Conservation (phyloP, 768 basidiomycete species). For the Hericium erinaceus region DNA sequence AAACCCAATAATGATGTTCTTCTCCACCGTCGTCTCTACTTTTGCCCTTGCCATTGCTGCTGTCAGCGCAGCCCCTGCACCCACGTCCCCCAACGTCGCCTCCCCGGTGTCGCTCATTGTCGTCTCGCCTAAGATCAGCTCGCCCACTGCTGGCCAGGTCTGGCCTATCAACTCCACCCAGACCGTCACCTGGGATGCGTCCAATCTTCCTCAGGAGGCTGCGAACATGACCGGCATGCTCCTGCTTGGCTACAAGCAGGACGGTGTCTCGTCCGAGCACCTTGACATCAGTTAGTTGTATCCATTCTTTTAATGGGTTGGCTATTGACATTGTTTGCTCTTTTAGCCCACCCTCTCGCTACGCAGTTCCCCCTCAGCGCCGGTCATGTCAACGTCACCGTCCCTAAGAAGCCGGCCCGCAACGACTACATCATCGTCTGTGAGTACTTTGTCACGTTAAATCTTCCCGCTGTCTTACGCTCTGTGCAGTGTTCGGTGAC, state of each 20-base stretch:
- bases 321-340: neutral
- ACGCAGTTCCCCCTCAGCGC: constrained; percentile 28
- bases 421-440: constrained; percentile 39
- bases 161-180: constrained; percentile 1
- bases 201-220: neutral
- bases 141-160: neutral
- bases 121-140: neutral
- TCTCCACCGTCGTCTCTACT: constrained; percentile 1
- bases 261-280: neutral
- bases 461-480: neutral
- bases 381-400: constrained; percentile 30
- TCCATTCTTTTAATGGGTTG: neutral
- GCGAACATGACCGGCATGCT: neutral
- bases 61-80: neutral
- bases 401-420: constrained; percentile 28
- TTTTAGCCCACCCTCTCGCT: constrained; percentile 35
- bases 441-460: constrained; percentile 15
- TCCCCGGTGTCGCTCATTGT: constrained; percentile 1
- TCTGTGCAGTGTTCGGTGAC: constrained; percentile 3
- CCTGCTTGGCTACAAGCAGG: constrained; percentile 1
- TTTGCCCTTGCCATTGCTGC: constrained; percentile 2
- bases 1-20: constrained; percentile 4
- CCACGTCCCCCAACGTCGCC: neutral
- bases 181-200: constrained; percentile 1
- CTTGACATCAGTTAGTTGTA: constrained; percentile 1